Evolutionary conservation across 768 basidiomycete genomes (phyloP).

Genomic region (Nidularia pulvinata): DNA sequence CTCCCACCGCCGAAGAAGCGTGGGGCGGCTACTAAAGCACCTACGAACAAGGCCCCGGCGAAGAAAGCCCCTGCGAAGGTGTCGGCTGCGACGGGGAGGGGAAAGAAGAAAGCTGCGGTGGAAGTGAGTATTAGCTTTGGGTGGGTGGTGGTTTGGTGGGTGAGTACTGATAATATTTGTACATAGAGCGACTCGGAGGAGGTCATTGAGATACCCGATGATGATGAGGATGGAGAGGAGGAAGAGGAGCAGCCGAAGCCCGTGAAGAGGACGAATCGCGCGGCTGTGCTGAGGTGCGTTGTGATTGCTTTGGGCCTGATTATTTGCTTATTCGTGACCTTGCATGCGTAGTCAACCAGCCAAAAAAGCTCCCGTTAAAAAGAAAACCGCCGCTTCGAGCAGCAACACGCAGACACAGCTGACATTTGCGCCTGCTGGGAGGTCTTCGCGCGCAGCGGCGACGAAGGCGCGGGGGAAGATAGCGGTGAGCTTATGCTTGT

Average conservation of each 20-base stretch:
- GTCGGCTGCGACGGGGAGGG: constrained; percentile 44
- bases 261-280: constrained; percentile 59
- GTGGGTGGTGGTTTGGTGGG: background rate
- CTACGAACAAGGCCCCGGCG: constrained; percentile 30
- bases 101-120: constrained; percentile 44
- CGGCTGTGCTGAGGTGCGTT: constrained; percentile 62
- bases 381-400: constrained; percentile 47
- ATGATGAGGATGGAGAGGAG: constrained; percentile 50
- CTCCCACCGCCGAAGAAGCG: constrained; percentile 35
- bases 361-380: constrained; percentile 44
- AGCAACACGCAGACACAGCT: constrained; percentile 51
- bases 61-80: constrained; percentile 42
- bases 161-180: constrained; percentile 8
- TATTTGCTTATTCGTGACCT: constrained; percentile 1
- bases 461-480: constrained; percentile 65
- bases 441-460: constrained; percentile 66
- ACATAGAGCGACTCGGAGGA: constrained; percentile 44
- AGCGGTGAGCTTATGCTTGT: constrained; percentile 32
- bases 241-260: constrained; percentile 47
- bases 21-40: constrained; percentile 24
- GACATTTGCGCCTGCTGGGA: constrained; percentile 60
- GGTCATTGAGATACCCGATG: constrained; percentile 53
- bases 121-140: constrained; percentile 1
- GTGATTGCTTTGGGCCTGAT: background rate
- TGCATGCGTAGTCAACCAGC: constrained; percentile 29